Base-by-base conservation (phyloP, 371 early-diverging fungal genomes). In the Umbelopsis sp. region DNA sequence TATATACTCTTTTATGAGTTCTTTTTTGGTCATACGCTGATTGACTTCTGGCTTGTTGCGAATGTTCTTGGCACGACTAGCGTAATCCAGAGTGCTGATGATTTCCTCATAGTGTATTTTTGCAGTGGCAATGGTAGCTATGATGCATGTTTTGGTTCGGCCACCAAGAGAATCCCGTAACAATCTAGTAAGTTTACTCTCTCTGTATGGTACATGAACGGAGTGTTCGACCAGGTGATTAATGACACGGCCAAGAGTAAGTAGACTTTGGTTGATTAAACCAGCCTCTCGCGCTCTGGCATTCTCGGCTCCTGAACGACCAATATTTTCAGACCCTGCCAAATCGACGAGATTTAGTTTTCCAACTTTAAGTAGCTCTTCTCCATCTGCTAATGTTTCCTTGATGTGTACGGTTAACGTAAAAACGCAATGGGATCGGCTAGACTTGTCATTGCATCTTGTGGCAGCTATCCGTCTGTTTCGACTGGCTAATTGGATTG, bases 131-230 rank as follows among this genome's bases (percentile, higher is more conserved):
- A 98, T 90, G n/a, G 93, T 94, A 7, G 97, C 98, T 62, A 98
- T 94, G 72, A 99, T 96, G 67, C 96, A 93, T 1, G 98, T 96
- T 72, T 97, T 95, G 14, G 98, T 95, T 25, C 89, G 80, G 0
- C 98, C 98, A 66, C 96, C 96, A 1, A 99, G 86, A 1, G 99
- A 97, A 75, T 96, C 96, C 79, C 97, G 95, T n/a, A 99, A 76
- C 0, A 99, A 76, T 10, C 98, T 77, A 0, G 99, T 99, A 37
- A 99, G 81, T 74, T 98, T 99, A 73, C 96, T 96, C 73, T 97
- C 93, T 63, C 94, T 83, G 77, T 95, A 99, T 0, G 99, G 99
- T 37, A 99, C 88, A 78, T 97, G 95, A 74, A 77, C 46, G 14
- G 91, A 80, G 57, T 89, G 85, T 63, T 93, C 93, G 0, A 93